Conservation (phyloP, 345 rosid genomes). For the Hibiscus trionum region DNA sequence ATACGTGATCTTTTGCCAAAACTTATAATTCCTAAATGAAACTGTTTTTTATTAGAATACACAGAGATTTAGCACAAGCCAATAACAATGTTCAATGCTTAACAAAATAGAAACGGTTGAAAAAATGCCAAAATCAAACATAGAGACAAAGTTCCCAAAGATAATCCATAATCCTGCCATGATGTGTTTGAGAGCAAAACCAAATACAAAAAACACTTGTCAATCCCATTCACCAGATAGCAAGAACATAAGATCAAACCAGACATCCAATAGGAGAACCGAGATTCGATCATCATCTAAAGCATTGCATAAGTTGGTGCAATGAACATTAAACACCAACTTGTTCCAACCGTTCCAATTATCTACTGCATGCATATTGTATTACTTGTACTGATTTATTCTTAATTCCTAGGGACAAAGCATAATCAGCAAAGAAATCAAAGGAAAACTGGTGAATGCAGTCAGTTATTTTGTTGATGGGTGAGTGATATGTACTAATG, state of each 20-base stretch:
- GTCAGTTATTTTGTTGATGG: constrained; percentile 36
- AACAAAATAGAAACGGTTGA: neutral
- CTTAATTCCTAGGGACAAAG: constrained; percentile 44
- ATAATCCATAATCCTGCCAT: neutral
- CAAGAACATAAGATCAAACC: neutral
- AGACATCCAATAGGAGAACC: neutral
- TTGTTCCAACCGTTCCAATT: neutral
- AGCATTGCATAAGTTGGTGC: too few relatives aligned
- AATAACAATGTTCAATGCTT: neutral
- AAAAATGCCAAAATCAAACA: neutral
- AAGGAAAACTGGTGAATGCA: constrained; percentile 37
- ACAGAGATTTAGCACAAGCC: neutral
- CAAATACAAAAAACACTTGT: neutral
- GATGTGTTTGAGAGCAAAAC: neutral
- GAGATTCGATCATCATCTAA: neutral
- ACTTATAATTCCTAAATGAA: neutral
- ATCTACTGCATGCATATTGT: neutral
- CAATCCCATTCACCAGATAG: neutral
- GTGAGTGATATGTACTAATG: constrained; percentile 14
- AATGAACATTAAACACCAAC: neutral
- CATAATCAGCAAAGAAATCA: constrained; percentile 38
- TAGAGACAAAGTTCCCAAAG: neutral
- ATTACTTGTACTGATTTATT: neutral
- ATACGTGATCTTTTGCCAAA: neutral
- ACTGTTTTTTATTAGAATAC: neutral